Conservation (phyloP, 169 alveolate species). For the Cryptosporidium bovis region DNA sequence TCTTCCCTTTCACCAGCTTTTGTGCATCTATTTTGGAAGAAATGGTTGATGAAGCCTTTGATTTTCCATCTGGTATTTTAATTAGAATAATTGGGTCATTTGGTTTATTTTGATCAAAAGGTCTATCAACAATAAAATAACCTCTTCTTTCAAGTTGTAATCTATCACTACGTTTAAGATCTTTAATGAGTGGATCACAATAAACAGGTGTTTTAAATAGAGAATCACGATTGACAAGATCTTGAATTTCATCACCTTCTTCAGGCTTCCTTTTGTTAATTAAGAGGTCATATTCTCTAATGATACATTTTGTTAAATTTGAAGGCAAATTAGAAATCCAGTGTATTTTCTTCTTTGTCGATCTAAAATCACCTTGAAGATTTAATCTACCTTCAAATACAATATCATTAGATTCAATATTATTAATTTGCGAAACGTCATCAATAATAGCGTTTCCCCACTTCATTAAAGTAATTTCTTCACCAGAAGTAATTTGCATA, state of each 20-base stretch:
- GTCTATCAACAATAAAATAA: constrained; percentile 91
- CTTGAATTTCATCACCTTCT: constrained; percentile 88
- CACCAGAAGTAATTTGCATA: constrained; percentile 87
- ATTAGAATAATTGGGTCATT: constrained; percentile 83
- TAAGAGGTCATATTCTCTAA: constrained; percentile 94
- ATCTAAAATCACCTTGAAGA: constrained; percentile 91
- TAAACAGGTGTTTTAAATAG: constrained; percentile 76
- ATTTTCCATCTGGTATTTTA: constrained; percentile 94
- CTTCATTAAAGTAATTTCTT: constrained; percentile 95
- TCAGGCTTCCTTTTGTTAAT: constrained; percentile 92
- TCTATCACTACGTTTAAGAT: constrained; percentile 82
- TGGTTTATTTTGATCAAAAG: constrained; percentile 62
- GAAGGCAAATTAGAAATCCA: constrained; percentile 87
- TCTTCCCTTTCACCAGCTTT: constrained; percentile 75
- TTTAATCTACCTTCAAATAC: constrained; percentile 84
- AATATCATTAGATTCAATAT: constrained; percentile 45
- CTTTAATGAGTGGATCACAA: constrained; percentile 76
- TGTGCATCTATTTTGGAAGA: constrained; percentile 79
- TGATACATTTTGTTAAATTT: constrained; percentile 79
- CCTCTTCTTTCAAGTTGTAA: constrained; percentile 98
- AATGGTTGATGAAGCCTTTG: constrained; percentile 78
- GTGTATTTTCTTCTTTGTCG: constrained; percentile 93
- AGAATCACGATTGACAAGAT: constrained; percentile 83
- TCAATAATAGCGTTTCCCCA: constrained; percentile 94
- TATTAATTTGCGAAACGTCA: constrained; percentile 79